Conservation (phyloP, 2,329 filamentous ascomycete species). For the Dothiorella sarmentorum region DNA sequence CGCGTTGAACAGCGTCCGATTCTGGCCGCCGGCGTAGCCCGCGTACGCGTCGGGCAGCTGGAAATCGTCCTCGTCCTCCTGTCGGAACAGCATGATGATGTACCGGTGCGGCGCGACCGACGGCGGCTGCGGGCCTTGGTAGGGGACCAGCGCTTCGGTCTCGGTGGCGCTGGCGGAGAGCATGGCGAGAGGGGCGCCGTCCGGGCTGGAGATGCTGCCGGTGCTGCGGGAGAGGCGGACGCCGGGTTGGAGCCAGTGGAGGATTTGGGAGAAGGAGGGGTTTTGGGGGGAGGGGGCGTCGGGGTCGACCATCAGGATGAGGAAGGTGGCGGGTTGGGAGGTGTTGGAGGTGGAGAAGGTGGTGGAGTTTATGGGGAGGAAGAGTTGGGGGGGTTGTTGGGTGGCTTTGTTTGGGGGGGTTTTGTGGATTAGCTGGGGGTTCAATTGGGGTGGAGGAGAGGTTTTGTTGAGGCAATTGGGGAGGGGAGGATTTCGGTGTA, state of each 20-base stretch:
- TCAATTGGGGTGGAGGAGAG: background rate
- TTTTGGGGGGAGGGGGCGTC: slow-evolving; percentile 19
- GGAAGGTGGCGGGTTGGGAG: slow-evolving; percentile 4
- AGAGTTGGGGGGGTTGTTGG: slow-evolving; percentile 12
- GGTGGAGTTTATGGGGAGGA: slow-evolving; percentile 9
- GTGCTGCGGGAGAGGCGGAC: background rate
- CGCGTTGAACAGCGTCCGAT: slow-evolving; percentile 1
- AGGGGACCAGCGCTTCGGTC: slow-evolving; percentile 5
- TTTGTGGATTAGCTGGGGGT: background rate
- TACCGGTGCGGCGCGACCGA: slow-evolving; percentile 18
- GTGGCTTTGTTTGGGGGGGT: background rate
- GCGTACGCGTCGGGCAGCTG: background rate
- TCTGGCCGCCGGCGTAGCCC: background rate
- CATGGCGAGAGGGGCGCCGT: background rate
- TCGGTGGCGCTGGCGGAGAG: background rate
- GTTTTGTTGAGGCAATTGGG: background rate
- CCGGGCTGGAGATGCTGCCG: background rate
- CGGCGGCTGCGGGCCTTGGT: slow-evolving; percentile 10
- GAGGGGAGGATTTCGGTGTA: background rate
- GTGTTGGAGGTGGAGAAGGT: background rate
- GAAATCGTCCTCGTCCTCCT: background rate
- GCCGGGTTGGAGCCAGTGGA: slow-evolving; percentile 19
- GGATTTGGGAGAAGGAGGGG: slow-evolving; percentile 1
- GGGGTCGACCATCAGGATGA: slow-evolving; percentile 19
- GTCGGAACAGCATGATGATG: slow-evolving; percentile 18